A percentile compares a stretch with the other conserved stretches of the same genome.
Conservation (phyloP, 805 yeast genomes). For the Candida palmyrensis region DNA sequence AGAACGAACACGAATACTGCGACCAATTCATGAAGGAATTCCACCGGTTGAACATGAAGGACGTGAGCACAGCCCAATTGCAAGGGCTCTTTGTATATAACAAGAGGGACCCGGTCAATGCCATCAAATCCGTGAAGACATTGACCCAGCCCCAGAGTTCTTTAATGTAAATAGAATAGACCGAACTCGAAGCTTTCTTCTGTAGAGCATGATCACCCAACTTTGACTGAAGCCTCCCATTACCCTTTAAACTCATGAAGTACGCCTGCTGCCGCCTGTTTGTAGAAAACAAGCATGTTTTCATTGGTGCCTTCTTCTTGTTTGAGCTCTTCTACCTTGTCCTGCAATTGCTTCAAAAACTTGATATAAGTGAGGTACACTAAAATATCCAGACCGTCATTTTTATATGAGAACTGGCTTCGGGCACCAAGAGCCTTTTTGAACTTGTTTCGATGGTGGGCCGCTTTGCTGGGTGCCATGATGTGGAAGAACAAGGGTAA, state of each 20-base stretch:
- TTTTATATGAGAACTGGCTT: constrained; percentile 13
- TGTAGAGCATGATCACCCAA: too few species aligned
- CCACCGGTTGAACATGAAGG: constrained; percentile 37
- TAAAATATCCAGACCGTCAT: constrained; percentile 39
- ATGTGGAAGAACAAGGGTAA: not conserved
- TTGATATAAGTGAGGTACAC: constrained; percentile 44
- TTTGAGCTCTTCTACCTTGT: constrained; percentile 37
- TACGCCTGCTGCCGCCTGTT: constrained; percentile 26
- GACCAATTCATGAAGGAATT: constrained; percentile 46
- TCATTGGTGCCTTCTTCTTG: constrained; percentile 35
- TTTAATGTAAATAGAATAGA: constrained; percentile 1
- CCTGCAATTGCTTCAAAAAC: constrained; percentile 37
- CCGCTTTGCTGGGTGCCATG: not conserved
- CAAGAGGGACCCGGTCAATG: constrained; percentile 74
- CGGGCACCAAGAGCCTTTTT: constrained; percentile 1
- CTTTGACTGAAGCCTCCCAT: too few species aligned
- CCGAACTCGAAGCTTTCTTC: too few species aligned
- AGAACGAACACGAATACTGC: constrained; percentile 48
- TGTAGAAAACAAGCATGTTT: constrained; percentile 33
- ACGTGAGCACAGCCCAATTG: constrained; percentile 85
- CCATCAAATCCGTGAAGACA: constrained; percentile 58
- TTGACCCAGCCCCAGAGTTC: constrained; percentile 15
- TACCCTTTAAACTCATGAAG: constrained; percentile 34
- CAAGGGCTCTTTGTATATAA: constrained; percentile 94
- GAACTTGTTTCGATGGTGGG: constrained; percentile 2